Percentiles rank a stretch among this genome's conserved stretches.
Conservation (phyloP, 1,284 basidiomycete species). For the Cryptococcus sp. region DNA sequence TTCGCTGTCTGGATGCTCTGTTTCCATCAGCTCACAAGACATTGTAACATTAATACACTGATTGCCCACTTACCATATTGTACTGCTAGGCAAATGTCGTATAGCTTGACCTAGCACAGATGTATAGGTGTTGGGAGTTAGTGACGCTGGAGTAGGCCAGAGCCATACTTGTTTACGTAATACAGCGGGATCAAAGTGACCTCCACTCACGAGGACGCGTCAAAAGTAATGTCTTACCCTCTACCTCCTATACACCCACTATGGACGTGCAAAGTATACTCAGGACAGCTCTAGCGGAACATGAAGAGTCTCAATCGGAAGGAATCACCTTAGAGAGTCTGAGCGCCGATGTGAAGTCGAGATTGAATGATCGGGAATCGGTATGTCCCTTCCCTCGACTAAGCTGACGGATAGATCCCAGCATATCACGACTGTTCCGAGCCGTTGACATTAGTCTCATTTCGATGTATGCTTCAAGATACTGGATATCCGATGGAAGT, state of each 20-base stretch:
- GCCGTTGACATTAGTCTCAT: conserved; percentile 37
- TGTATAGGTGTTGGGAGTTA: too few species aligned
- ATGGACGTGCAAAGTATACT: conserved; percentile 35
- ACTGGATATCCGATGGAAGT: conserved; percentile 47
- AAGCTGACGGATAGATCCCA: background rate
- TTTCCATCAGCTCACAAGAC: too few species aligned
- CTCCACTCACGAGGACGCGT: background rate
- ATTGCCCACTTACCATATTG: too few species aligned
- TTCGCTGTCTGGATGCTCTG: conserved; percentile 34
- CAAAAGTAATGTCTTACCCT: background rate
- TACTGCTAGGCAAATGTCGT: too few species aligned
- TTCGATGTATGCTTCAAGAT: conserved; percentile 46
- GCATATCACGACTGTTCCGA: conserved; percentile 14
- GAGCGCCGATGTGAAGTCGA: conserved; percentile 6
- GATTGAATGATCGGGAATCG: conserved; percentile 8
- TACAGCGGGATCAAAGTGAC: too few species aligned
- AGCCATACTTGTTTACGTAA: too few species aligned
- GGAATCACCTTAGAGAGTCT: conserved; percentile 4
- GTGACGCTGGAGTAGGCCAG: too few species aligned
- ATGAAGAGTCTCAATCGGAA: conserved; percentile 18
- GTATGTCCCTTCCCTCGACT: conserved; percentile 4
- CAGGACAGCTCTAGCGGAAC: conserved; percentile 33
- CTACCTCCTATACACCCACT: background rate
- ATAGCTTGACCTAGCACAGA: too few species aligned
- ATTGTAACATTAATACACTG: too few species aligned